Base-by-base conservation (phyloP, 768 basidiomycete genomes). In the Naganishia onofrii region DNA sequence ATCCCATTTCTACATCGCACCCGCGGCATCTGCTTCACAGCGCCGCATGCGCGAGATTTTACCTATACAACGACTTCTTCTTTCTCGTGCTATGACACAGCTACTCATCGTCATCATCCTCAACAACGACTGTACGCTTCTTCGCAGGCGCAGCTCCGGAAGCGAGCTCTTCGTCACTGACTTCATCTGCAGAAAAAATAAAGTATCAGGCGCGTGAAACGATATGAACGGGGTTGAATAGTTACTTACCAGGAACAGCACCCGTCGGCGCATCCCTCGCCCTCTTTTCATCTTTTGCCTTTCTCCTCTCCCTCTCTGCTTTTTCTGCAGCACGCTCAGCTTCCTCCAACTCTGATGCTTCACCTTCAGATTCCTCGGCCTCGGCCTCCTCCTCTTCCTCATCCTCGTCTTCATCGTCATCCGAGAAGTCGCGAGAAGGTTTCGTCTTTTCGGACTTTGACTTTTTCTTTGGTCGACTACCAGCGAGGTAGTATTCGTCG, bases 351-450 rank as follows among this genome's bases (percentile, higher is more conserved):
- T 68, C 73, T 53, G 78, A 76, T 26, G 76, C 76, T 54, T 75
- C 71, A 52, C 73, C 71, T 68, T 78, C 79, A 15, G 74, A 74
- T n/a, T 72, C 71, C 54, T 79, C 79, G 71, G 77, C 76, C 38
- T 77, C 55, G 23, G 73, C 71, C 32, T 76, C 76, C 29, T 73
- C 75, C 3, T 74, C 63, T 28, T 38, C 48, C 34, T 70, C 53
- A 29, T 68, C 55, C 51, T 64, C 64, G 26, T 68, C 72, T 17
- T 72, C 75, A 21, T 70, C 70, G 32, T 70, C 70, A 17, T 56
- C 70, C n/a, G 52, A 69, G 32, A 52, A 36, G 19, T 55, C 57
- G 55, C 34, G 67, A 5, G 51, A 64, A 19, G 23, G 60, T 21
- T 51, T 46, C 15, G 55, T 63, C 57, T 44, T 63, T 17, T 36